Percentiles rank a stretch among this genome's conserved stretches.
Conservation (phyloP, 352 stramenopile genomes). For the Globisporangium viniferum region DNA sequence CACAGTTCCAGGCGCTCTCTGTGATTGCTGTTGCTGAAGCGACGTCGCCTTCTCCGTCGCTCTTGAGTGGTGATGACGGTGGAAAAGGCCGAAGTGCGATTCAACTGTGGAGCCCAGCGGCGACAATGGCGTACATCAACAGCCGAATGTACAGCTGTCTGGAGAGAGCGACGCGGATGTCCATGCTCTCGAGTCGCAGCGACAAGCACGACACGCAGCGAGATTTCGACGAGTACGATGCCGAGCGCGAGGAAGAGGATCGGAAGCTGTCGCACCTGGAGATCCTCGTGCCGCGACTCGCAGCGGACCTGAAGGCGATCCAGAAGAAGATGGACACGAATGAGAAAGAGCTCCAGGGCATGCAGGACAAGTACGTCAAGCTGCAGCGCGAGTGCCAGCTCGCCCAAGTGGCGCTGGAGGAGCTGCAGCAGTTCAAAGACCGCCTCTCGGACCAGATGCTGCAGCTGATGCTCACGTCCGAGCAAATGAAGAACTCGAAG, state of each 20-base stretch:
- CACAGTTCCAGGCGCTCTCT: slow-evolving; percentile 45
- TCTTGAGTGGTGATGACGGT: slow-evolving; percentile 4
- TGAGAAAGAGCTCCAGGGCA: slow-evolving; percentile 32
- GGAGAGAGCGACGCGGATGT: slow-evolving; percentile 37
- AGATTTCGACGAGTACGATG: slow-evolving; percentile 31
- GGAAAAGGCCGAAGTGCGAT: slow-evolving; percentile 1
- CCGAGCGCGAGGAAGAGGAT: slow-evolving; percentile 40
- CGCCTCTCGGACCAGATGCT: slow-evolving; percentile 73
- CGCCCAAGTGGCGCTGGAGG: slow-evolving; percentile 65
- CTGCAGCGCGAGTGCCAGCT: slow-evolving; percentile 52
- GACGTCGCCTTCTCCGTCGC: slow-evolving; percentile 30
- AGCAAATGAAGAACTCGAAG: slow-evolving; percentile 65
- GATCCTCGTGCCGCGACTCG: slow-evolving; percentile 56
- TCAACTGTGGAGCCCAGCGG: slow-evolving; percentile 29
- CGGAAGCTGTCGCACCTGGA: slow-evolving; percentile 60
- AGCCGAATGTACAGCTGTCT: slow-evolving; percentile 58
- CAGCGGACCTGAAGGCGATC: slow-evolving; percentile 42
- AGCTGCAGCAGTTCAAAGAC: slow-evolving; percentile 72
- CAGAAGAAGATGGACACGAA: slow-evolving; percentile 47
- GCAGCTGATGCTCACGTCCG: slow-evolving; percentile 59
- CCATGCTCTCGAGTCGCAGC: slow-evolving; percentile 17
- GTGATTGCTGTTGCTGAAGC: slow-evolving; percentile 49
- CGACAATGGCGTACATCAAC: slow-evolving; percentile 57
- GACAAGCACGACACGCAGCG: slow-evolving; percentile 20
- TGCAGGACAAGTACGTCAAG: slow-evolving; percentile 30